Evolutionary conservation across 2,329 filamentous ascomycete genomes (phyloP), one percentile per base, ranked within the genome.

Genomic region (Fusarium piperis): DNA sequence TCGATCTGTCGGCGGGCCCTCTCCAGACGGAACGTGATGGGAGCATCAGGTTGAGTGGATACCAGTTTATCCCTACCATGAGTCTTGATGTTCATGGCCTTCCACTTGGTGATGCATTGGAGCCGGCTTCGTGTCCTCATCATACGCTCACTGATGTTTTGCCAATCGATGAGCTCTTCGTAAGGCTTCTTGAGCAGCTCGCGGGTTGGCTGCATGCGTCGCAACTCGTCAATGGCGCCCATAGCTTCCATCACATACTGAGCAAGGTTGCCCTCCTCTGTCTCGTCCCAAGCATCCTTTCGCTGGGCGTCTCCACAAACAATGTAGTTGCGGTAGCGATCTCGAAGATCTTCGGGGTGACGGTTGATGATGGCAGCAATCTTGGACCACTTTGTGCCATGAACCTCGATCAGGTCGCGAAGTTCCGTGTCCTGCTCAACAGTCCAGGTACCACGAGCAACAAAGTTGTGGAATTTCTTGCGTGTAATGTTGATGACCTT

Each of bases 41-140:
- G 71, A 46, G 77, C 78, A 38, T 80, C 77, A n/a, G 80, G 77
- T 7, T 77, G 71, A 16, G 72, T 67, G 1, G 80, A 81, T 12
- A 72, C 74, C 13, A 81, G 70, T 64, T 79, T 79, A 57, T 81
- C 81, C 28, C 76, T 78, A 18, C 78, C 77, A 8, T 77, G 65
- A 3, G 77, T 77, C 51, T 81, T 80, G 55, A 82, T 72, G 59
- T 83, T 80, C 76, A 84, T 78, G 9, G 80, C 71, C 65, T 87
- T 88, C 90, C 91, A 94, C 77, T 94, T 94, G 28, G 85, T 85
- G 28, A 86, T 84, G 76, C 92, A 94, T 77, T 93, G 91, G 26
- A 93, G 85, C 4, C 90, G 87, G 67, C 87, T 92, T 48, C 93
- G 85, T 10, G 84, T 89, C 53, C 85, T 83, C 15, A 82, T 85